Evolutionary conservation across 805 yeast species (phyloP), one percentile per base, ranked within the genome.

Genomic region (Kuraishia ogatae): DNA sequence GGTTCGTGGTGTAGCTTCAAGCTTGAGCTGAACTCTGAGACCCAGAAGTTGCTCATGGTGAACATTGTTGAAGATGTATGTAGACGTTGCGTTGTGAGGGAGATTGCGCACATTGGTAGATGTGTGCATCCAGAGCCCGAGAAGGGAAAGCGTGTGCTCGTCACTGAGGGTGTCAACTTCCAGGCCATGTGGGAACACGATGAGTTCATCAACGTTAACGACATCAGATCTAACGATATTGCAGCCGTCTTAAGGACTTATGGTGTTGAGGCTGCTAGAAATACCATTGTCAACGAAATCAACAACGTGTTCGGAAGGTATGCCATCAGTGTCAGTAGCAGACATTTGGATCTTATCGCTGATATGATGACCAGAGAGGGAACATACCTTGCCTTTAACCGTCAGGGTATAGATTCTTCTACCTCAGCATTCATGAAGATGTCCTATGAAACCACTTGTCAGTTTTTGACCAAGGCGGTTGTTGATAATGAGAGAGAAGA

Each of bases 341-440:
- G 99, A 71, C 99, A 94, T 76, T 83, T 94, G 74, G 99, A 94
- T 68, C 82, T 94, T 70, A 86, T 94, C 71, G 99, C 96, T 60
- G 99, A 94, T 72, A 89, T 89, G 90, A 94, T 94, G 99, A 94
- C 99, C 4, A 84, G 99, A 72, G 98, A 94, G 73, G 99, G 99
- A 66, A 82, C 96, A 1, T 94, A 92, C 68, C 75, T 93, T 68
- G 97, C 99, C 24, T 94, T 94, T 79, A 92, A 90, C 73, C 89
- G 99, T 79, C 97, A 90, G 75, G 99, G 99, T 71, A 92, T 96
- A 69, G 98, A 94, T 70, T 81, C 96, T 1, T 83, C 94, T 15
- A 91, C 97, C 1, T 92, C 98, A 7, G 88, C 98, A 19, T 89
- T 94, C 77, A 87, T 90, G 92, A 94, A 94, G 78, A 94, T 94